Evolutionary conservation across 2,329 filamentous ascomycete genomes (phyloP).

Genomic region (Coniochaeta prunicola): DNA sequence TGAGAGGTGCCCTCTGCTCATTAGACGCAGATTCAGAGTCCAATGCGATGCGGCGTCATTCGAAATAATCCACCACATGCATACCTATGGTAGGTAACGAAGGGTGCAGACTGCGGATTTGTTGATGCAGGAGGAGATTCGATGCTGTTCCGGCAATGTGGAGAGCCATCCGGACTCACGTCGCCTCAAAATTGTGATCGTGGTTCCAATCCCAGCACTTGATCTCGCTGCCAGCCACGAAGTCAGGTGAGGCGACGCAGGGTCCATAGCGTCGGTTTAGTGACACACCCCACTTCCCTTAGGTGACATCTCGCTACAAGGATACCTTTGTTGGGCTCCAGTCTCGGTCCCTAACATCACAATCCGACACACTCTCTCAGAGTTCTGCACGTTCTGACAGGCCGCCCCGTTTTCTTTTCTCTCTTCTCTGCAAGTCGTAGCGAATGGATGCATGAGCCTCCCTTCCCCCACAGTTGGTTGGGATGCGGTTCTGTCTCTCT

Average conservation of each 20-base stretch:
- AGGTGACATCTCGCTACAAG: background rate
- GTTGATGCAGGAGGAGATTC: background rate
- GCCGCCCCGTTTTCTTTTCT: constrained; percentile 15
- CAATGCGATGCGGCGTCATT: no score
- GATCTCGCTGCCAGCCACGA: background rate
- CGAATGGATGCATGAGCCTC: constrained; percentile 7
- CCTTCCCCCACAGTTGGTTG: background rate
- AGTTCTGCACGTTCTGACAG: constrained; percentile 11
- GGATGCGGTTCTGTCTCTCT: background rate
- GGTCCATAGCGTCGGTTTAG: background rate
- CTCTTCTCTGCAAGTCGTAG: constrained; percentile 5
- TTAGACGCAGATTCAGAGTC: background rate
- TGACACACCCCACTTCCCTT: background rate
- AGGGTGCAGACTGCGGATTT: background rate
- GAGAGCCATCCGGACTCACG: background rate
- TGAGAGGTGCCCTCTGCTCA: background rate
- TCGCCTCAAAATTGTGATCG: background rate
- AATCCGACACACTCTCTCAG: constrained; percentile 10
- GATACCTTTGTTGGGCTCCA: constrained; percentile 8
- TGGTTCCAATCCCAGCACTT: constrained; percentile 3
- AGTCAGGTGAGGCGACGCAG: constrained; percentile 1
- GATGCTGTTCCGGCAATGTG: background rate
- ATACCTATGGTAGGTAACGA: background rate
- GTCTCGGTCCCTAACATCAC: background rate
- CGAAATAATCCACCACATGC: no score